A percentile compares a stretch with the other conserved stretches of the same genome.
Conservation (phyloP, 1,139 yeast genomes). For the Scheffersomyces titani region DNA sequence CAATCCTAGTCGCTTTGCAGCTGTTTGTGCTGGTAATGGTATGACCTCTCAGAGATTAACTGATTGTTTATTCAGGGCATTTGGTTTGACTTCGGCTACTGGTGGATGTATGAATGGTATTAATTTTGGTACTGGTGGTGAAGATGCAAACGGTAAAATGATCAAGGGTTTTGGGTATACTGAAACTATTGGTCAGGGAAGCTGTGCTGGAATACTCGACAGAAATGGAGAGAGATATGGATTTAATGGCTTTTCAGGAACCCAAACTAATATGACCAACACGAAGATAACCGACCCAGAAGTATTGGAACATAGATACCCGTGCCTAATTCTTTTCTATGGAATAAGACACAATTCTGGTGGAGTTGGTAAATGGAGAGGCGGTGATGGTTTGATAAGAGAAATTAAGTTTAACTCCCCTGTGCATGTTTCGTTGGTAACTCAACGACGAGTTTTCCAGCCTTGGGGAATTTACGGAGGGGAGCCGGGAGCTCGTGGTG, state of each 20-base stretch:
- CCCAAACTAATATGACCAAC: constrained; percentile 49
- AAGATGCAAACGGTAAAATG: constrained; percentile 30
- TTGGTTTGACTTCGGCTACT: constrained; percentile 44
- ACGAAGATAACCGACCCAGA: constrained; percentile 45
- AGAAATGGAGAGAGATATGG: constrained; percentile 19
- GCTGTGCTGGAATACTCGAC: constrained; percentile 40
- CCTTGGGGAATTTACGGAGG: constrained; percentile 27
- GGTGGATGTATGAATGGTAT: constrained; percentile 48
- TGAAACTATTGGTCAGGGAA: constrained; percentile 52
- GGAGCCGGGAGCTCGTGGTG: constrained; percentile 53
- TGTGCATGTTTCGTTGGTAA: constrained; percentile 20
- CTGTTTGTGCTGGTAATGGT: constrained; percentile 52
- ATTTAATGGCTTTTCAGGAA: constrained; percentile 36
- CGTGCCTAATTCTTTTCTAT: constrained; percentile 32
- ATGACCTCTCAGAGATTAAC: constrained; percentile 50
- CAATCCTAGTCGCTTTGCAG: constrained; percentile 44
- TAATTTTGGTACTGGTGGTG: constrained; percentile 48
- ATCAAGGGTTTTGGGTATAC: constrained; percentile 47
- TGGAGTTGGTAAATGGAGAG: constrained; percentile 37
- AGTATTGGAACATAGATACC: constrained; percentile 38
- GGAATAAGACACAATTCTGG: constrained; percentile 33
- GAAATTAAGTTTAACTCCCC: constrained; percentile 20
- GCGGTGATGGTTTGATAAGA: constrained; percentile 30
- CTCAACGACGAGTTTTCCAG: constrained; percentile 22
- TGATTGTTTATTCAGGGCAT: constrained; percentile 41